Percentiles rank a stretch among this genome's conserved stretches.
Conservation (phyloP, 1,284 basidiomycete species). For the Cryptococcus hybrid region DNA sequence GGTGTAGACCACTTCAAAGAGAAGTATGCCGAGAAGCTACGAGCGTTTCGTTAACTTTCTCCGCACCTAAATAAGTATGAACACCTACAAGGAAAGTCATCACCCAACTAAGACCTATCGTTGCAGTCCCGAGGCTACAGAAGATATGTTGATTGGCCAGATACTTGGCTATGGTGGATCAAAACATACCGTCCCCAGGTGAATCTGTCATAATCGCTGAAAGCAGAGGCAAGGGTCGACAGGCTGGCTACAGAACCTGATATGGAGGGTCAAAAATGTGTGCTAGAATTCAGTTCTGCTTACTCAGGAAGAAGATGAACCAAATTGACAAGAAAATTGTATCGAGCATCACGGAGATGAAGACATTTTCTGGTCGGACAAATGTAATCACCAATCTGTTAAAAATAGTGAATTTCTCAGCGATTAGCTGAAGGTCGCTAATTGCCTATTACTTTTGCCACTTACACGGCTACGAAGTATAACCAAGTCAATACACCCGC, state of each 20-base stretch:
- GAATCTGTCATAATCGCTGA: slow-evolving; percentile 1
- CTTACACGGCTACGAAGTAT: slow-evolving; percentile 33
- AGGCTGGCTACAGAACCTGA: slow-evolving; percentile 10
- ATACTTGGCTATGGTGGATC: too few relatives aligned
- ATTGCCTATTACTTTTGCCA: background rate
- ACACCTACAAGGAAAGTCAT: slow-evolving; percentile 27
- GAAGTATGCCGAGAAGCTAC: slow-evolving; percentile 36
- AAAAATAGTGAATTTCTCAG: too few relatives aligned
- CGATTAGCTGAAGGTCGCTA: too few relatives aligned
- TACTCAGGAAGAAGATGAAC: slow-evolving; percentile 27
- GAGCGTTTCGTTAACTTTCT: background rate
- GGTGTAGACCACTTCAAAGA: slow-evolving; percentile 34
- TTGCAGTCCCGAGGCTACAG: slow-evolving; percentile 28
- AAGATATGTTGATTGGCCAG: too few relatives aligned
- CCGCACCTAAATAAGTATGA: background rate
- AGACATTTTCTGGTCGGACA: slow-evolving; percentile 16
- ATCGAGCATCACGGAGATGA: slow-evolving; percentile 31
- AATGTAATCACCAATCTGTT: slow-evolving; percentile 20
- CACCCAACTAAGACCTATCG: slow-evolving; percentile 37
- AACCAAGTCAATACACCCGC: slow-evolving; percentile 25
- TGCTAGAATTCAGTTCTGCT: background rate
- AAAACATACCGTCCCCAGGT: slow-evolving; percentile 7
- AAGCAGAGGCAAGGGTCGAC: slow-evolving; percentile 5
- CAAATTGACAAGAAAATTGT: slow-evolving; percentile 24
- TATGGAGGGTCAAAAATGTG: too few relatives aligned